Conservation (phyloP, 2,329 filamentous ascomycete species). For the Xylaria sp. region DNA sequence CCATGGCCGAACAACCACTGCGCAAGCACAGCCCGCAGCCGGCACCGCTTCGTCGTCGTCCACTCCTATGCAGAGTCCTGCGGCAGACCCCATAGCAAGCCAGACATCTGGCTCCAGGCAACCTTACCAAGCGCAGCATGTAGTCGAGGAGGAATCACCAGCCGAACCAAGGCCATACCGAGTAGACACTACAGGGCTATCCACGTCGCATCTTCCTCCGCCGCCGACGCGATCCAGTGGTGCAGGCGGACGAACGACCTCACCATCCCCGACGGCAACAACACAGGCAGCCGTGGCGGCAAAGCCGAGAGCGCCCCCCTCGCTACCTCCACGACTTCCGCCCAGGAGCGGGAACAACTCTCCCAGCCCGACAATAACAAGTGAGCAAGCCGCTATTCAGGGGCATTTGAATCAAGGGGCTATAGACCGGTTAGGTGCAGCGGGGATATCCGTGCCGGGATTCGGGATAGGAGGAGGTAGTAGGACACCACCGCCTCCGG, state of each 20-base stretch:
- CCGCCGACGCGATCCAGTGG: constrained; percentile 69
- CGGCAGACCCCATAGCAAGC: constrained; percentile 41
- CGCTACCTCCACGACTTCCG: constrained; percentile 75
- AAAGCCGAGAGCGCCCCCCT: constrained; percentile 55
- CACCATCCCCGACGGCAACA: constrained; percentile 13
- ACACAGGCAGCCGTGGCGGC: constrained; percentile 1
- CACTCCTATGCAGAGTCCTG: constrained; percentile 8
- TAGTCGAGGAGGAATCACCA: constrained; percentile 54
- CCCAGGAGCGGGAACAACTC: constrained; percentile 65
- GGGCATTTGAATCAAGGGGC: constrained; percentile 65
- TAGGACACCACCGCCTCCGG: constrained; percentile 45
- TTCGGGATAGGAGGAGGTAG: constrained; percentile 71
- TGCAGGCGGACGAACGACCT: constrained; percentile 41
- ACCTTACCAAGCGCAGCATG: constrained; percentile 47
- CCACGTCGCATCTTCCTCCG: constrained; percentile 74
- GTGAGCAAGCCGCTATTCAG: constrained; percentile 35
- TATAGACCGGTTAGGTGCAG: constrained; percentile 72
- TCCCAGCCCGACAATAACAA: constrained; percentile 51
- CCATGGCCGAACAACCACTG: constrained; percentile 16
- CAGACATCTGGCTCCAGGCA: constrained; percentile 27
- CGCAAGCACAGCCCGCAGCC: constrained; percentile 17
- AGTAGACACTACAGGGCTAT: constrained; percentile 75
- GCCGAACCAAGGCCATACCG: constrained; percentile 70
- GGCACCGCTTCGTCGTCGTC: constrained; percentile 1
- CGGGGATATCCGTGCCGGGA: constrained; percentile 81